Evolutionary conservation across 768 basidiomycete species (phyloP), one percentile per base, ranked within the genome.

Genomic region (Epithele typhae): DNA sequence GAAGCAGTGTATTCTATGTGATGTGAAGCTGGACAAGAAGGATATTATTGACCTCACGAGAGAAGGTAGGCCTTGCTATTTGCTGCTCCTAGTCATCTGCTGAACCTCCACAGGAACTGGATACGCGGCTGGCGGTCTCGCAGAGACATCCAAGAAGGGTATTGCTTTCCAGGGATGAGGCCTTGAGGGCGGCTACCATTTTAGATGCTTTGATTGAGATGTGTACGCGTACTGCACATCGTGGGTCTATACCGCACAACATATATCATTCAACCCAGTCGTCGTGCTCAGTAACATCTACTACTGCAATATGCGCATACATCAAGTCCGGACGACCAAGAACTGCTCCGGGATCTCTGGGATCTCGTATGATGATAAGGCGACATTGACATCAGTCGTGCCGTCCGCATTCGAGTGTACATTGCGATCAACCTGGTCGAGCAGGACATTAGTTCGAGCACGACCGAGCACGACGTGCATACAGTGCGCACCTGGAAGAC

Each of bases 61-160:
- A 51, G 96, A 99, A 77, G 96, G 94, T 83, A 43, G 46, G 75
- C 63, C 9, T 10, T n/a, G 17, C 25, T 23, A 3, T 12, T 30
- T 47, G 1, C 7, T 15, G 11, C 15, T 25, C 24, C 6, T 27
- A 8, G 10, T 18, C 25, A 3, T 11, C 19, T 23, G 12, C 17
- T 46, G 6, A 32, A 4, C 25, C 22, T 27, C 6, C 34, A 3
- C 45, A 92, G 89, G 91, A 21, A 97, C 94, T 9, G 93, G 94
- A 0, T 97, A 89, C 60, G 92, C 94, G 7, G 87, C 89, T 43
- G 93, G 94, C n/a, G 94, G 94, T 5, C 66, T 92, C 54, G 91
- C 92, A n/a, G 91, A 95, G 67, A 86, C 87, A 0, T 82, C 79
- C 30, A 85, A 79, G 62, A 72, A 71, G 23, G 92, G 91, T 2